Conservation (phyloP, 176 grass and related monocot genomes). For the Melocanna baccifera region DNA sequence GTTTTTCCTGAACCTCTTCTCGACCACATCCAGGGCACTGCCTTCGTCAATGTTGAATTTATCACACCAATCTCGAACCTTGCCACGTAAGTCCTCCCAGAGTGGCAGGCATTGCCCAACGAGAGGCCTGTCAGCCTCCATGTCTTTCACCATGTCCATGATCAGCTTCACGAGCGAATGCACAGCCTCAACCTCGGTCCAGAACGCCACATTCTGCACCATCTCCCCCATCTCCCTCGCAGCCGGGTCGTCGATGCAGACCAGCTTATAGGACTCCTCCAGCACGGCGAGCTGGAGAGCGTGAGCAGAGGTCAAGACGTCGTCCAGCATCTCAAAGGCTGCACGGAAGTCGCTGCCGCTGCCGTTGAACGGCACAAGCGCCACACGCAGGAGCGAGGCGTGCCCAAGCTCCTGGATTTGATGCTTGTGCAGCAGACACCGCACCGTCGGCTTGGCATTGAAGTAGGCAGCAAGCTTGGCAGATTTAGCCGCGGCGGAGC, state of each 20-base stretch:
- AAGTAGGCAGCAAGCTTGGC: constrained; percentile 65
- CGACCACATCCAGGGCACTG: constrained; percentile 39
- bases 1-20: constrained; percentile 70
- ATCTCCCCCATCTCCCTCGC: constrained; percentile 64
- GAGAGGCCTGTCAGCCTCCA: constrained; percentile 70
- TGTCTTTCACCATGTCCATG: constrained; percentile 69
- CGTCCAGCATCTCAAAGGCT: constrained; percentile 56
- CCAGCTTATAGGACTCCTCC: constrained; percentile 60
- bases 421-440: constrained; percentile 62
- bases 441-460: constrained; percentile 53
- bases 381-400: constrained; percentile 46
- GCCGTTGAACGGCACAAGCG: constrained; percentile 26
- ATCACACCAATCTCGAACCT: constrained; percentile 64
- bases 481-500: constrained; percentile 39
- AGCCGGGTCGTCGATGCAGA: constrained; percentile 47
- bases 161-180: constrained; percentile 54
- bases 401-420: constrained; percentile 67
- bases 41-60: constrained; percentile 51
- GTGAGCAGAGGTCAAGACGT: constrained; percentile 41
- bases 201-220: constrained; percentile 52
- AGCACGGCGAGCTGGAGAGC: constrained; percentile 52
- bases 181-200: constrained; percentile 62
- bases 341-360: constrained; percentile 31
- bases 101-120: constrained; percentile 75
- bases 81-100: constrained; percentile 64